Evolutionary conservation across 1,139 yeast genomes (phyloP).

Genomic region (Kodamaea plutei): DNA sequence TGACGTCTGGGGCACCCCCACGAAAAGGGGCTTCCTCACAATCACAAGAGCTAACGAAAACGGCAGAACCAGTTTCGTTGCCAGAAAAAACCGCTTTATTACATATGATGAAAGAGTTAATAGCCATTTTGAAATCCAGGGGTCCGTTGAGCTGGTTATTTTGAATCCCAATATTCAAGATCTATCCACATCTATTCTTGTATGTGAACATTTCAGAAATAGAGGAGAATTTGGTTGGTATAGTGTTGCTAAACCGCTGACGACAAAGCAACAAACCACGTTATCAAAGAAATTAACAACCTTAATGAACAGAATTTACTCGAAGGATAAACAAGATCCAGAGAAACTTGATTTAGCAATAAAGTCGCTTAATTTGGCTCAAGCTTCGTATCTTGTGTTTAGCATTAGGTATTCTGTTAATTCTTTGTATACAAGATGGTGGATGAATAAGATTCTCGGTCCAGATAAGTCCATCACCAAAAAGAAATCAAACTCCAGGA

Average conservation of each 20-base stretch:
- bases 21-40: not conserved
- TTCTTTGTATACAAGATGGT: slow-evolving; percentile 29
- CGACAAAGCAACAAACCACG: too few species aligned
- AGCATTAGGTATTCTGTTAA: slow-evolving; percentile 24
- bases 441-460: slow-evolving; percentile 26
- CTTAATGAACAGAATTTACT: too few species aligned
- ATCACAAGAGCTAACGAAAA: not conserved
- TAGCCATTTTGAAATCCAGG: too few species aligned
- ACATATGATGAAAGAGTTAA: too few species aligned
- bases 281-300: too few species aligned
- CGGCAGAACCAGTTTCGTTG: not conserved
- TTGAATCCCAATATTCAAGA: not conserved
- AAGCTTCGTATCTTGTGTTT: too few species aligned
- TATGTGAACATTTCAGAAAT: too few species aligned
- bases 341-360: not conserved
- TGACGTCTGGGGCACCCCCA: slow-evolving; percentile 30
- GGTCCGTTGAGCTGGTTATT: too few species aligned
- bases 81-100: not conserved
- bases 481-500: too few species aligned
- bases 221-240: too few species aligned
- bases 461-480: slow-evolving; percentile 13
- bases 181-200: too few species aligned
- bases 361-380: not conserved
- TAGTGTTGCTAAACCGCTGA: too few species aligned
- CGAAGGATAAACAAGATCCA: not conserved